Conservation (phyloP, 495 filamentous ascomycete genomes). For the Penicillium robsamsonii region DNA sequence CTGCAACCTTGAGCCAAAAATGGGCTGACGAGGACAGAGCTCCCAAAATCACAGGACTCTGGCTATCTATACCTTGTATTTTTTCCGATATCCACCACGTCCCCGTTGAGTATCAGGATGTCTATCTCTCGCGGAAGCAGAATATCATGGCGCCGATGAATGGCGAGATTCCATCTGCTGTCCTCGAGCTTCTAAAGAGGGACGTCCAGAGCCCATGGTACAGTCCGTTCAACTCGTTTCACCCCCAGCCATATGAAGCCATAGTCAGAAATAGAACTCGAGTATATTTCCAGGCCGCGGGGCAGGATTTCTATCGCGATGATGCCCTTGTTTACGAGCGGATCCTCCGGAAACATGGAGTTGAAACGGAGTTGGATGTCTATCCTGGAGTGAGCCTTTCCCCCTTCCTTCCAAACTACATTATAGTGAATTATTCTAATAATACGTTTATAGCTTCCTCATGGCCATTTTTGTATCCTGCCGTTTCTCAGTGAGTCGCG, state of each 20-base stretch:
- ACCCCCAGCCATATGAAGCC: conserved; percentile 13
- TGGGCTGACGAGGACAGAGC: conserved; percentile 3
- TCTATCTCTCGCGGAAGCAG: conserved; percentile 5
- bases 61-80: conserved; percentile 1
- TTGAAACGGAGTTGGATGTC: conserved; percentile 35
- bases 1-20: conserved; percentile 8
- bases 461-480: too few species aligned
- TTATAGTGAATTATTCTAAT: too few species aligned
- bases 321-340: conserved; percentile 42
- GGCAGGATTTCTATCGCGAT: conserved; percentile 39
- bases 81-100: not conserved
- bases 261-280: too few species aligned
- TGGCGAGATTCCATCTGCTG: not conserved
- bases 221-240: conserved; percentile 11
- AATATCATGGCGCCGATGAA: conserved; percentile 3
- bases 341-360: conserved; percentile 31
- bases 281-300: conserved; percentile 40
- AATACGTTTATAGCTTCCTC: too few species aligned
- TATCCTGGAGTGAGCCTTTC: too few species aligned
- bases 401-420: too few species aligned
- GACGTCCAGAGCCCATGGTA: not conserved
- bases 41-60: conserved; percentile 9
- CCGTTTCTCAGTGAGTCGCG: too few species aligned
- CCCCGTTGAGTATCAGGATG: conserved; percentile 8
- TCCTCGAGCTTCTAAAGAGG: too few species aligned